Percentiles rank a stretch among this genome's conserved stretches.
phyloP scores from a whole-genome alignment of 176 grass and related monocot species.

The Guadua angustifolia region DNA sequence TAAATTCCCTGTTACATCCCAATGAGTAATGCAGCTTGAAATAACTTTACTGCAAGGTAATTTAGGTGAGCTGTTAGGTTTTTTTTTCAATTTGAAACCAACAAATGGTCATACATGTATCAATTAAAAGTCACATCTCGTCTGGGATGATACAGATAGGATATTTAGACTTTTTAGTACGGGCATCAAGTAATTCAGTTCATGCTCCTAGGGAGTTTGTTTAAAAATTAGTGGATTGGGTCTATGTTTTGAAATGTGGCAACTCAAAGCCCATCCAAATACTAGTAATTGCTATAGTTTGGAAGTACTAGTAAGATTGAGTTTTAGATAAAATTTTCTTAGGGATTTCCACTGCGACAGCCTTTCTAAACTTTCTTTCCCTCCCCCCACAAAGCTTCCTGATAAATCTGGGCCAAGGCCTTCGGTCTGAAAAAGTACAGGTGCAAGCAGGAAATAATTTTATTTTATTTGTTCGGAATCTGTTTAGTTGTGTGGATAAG shows the following conservation, averaged over 20 bases:
- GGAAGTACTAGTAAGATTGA: neutral
- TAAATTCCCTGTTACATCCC: neutral
- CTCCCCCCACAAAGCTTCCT: neutral
- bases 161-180: neutral
- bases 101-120: neutral
- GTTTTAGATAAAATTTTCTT: neutral
- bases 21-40: constrained; percentile 3
- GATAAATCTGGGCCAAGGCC: neutral
- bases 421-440: neutral
- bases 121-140: neutral
- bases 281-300: neutral
- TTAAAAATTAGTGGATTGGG: neutral
- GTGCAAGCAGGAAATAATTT: neutral
- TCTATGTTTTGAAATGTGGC: neutral
- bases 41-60: constrained; percentile 15
- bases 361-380: neutral
- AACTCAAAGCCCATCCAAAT: neutral
- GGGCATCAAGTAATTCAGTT: neutral
- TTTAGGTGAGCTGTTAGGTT: neutral
- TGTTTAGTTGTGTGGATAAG: neutral
- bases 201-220: neutral
- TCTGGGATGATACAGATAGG: neutral
- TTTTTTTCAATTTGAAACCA: neutral
- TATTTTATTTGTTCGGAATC: constrained; percentile 5
- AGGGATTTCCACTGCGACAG: neutral